phyloP scores from a whole-genome alignment of 805 yeast genomes.

The Alloascoidea hylecoeti region DNA sequence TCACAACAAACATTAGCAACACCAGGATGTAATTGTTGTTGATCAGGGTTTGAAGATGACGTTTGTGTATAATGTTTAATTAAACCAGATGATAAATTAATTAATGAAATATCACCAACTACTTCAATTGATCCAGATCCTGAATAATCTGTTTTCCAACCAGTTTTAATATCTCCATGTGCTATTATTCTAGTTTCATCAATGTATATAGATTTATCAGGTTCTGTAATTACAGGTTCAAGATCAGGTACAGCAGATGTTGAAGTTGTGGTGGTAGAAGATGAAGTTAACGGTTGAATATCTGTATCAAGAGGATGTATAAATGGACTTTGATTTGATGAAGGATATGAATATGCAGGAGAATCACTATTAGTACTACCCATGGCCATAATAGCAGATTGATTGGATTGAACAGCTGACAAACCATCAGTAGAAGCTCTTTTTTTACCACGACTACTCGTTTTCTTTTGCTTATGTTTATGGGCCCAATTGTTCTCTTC shows the following conservation, averaged over 20 bases:
- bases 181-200: constrained; percentile 67
- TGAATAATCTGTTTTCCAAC: constrained; percentile 91
- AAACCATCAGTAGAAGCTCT: neutral
- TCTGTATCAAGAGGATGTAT: too few relatives aligned
- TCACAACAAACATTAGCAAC: constrained; percentile 54
- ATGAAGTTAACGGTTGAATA: neutral
- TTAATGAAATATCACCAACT: neutral
- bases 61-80: neutral
- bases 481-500: neutral
- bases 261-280: neutral
- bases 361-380: neutral
- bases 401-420: neutral
- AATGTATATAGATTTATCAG: neutral
- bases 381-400: too few relatives aligned
- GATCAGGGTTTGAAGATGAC: neutral
- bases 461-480: neutral
- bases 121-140: constrained; percentile 66
- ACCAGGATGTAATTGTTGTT: constrained; percentile 11
- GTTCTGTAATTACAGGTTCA: too few relatives aligned
- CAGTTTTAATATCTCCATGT: constrained; percentile 71
- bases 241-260: neutral
- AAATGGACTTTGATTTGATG: neutral
- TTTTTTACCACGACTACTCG: neutral
- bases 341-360: neutral
- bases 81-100: neutral